Evolutionary conservation across 768 basidiomycete genomes (phyloP), one percentile per base, ranked within the genome.

Genomic region (Auricularia auricula-judae): DNA sequence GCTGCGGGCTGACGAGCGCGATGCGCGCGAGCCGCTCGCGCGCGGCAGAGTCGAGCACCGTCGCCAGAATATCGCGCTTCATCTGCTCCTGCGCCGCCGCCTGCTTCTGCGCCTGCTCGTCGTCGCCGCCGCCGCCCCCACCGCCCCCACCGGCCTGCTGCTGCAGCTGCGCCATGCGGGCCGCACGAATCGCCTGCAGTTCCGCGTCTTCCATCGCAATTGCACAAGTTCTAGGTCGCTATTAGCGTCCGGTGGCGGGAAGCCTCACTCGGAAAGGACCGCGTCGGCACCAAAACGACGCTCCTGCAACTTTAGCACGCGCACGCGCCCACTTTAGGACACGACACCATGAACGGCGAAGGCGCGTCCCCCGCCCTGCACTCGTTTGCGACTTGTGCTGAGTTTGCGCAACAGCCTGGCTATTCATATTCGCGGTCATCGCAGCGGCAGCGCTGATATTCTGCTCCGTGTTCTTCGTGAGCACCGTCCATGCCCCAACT

Each of bases 401-500:
- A 10, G 11, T 51, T 1, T 42, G 7, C 11, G 14, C 10, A 5
- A 51, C 54, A 95, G 94, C 92, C 74, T 98, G 95, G 96, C 78
- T 99, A 68, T 99, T 97, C 80, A 84, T 98, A 70, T 94, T 98
- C 74, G 85, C 93, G 73, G 95, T 98, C 74, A 86, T 98, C 63
- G 86, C 93, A 86, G 89, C 94, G 69, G 96, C 95, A 21, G 93
- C 88, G 39, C 81, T 98, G 66, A 80, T 99, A 66, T 99, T 99
- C 80, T 97, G 94, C 70, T 94, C 94, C 89, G 97, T 99, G 74
- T 99, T 98, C 82, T 99, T 97, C 77, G 96, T 98, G 71, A 76
- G 93, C 88, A 36, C 43, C 35, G 36, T 65, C 39, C 62, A 36
- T 21, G 7, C 34, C 36, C 42, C 34, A 34, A 3, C 42, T 0